These are phyloP conservation scores for Yamadazyma sp. DNA, from an alignment of 1,139 yeast species.

Conservation along the genomic window DNA sequence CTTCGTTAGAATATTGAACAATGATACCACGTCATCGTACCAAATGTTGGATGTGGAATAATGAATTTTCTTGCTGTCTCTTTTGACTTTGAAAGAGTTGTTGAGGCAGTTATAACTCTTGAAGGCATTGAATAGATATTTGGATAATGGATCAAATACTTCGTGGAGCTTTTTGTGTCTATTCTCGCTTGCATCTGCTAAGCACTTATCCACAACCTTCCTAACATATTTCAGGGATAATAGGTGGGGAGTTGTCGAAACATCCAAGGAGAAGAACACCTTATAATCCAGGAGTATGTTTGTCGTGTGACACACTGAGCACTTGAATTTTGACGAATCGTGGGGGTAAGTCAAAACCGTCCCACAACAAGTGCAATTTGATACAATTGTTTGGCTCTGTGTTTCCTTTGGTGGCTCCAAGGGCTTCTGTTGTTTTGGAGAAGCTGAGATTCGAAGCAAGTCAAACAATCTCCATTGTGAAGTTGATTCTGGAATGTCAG, in stretches of 20 bases:
- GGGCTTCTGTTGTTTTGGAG: conserved; percentile 8
- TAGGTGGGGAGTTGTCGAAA: conserved; percentile 15
- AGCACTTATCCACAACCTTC: conserved; percentile 29
- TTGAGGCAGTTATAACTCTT: conserved; percentile 42
- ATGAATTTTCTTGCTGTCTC: conserved; percentile 23
- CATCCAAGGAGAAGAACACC: conserved; percentile 6
- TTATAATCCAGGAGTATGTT: conserved; percentile 24
- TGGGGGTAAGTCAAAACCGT: conserved; percentile 52
- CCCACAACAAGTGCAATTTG: conserved; percentile 59
- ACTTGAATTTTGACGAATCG: conserved; percentile 48
- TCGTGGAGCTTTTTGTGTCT: conserved; percentile 23
- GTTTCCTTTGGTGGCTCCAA: conserved; percentile 8
- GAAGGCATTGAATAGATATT: conserved; percentile 42
- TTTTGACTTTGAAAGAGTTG: conserved; percentile 44
- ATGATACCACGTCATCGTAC: conserved; percentile 39
- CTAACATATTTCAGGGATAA: conserved; percentile 29
- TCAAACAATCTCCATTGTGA: conserved; percentile 26
- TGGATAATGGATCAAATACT: conserved; percentile 52
- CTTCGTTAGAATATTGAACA: conserved; percentile 41
- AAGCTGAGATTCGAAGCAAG: conserved; percentile 17
- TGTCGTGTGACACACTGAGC: conserved; percentile 59
- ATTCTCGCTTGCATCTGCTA: conserved; percentile 17
- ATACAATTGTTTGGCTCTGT: conserved; percentile 16
- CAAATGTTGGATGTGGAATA: conserved; percentile 49
- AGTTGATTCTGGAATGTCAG: conserved; percentile 14